Conservation (phyloP, 148 eudicot genomes). For the Gaultheria prostrata region DNA sequence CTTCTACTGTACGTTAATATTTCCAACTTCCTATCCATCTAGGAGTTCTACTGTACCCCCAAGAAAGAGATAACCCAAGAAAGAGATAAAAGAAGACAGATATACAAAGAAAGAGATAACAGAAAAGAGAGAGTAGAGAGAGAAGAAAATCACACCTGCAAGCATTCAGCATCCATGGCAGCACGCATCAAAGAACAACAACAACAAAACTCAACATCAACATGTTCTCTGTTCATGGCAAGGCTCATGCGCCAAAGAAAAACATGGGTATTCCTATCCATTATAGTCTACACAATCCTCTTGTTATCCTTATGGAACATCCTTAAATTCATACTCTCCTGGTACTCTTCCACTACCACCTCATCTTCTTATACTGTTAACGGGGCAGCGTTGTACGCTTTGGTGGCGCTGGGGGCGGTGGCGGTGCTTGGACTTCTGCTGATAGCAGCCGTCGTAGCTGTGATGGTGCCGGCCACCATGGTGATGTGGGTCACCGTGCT, state of each 20-base stretch:
- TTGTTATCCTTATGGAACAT: conserved; percentile 45
- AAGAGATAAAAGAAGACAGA: neutral
- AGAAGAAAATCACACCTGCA: neutral
- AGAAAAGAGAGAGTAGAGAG: neutral
- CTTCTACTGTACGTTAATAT: no score
- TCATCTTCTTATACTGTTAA: conserved; percentile 9
- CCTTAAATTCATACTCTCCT: conserved; percentile 33
- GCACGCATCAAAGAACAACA: neutral
- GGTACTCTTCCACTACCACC: conserved; percentile 31
- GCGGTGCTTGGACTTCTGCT: conserved; percentile 62
- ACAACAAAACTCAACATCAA: neutral
- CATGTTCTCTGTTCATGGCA: conserved; percentile 20
- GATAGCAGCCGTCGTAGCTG: conserved; percentile 65
- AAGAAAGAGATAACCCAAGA: neutral
- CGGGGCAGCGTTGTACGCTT: conserved; percentile 54
- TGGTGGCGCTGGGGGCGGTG: conserved; percentile 53
- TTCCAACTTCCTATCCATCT: no score
- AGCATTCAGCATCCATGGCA: conserved; percentile 9
- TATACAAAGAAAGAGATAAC: neutral
- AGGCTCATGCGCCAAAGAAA: conserved; percentile 40
- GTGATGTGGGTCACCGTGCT: conserved; percentile 59
- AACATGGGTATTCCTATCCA: conserved; percentile 47
- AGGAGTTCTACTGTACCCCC: neutral
- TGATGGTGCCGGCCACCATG: conserved; percentile 64
- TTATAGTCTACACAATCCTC: conserved; percentile 35